Percentiles rank a stretch among this genome's conserved stretches.
Conservation (phyloP, 495 filamentous ascomycete species). For the Penicillium odoratum region DNA sequence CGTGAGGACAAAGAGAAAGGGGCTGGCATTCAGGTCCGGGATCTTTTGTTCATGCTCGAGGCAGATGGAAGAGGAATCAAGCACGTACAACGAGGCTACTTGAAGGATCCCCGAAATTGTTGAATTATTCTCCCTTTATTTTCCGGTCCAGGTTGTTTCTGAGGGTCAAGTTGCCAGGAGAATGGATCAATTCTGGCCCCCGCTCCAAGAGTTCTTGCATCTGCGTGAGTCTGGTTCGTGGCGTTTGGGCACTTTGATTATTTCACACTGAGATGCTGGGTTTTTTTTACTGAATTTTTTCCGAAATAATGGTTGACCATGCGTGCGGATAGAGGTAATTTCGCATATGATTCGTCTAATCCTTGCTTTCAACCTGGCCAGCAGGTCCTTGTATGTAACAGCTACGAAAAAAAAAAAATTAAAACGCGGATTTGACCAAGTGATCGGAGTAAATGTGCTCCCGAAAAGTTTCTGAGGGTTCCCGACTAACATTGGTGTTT, state of each 20-base stretch:
- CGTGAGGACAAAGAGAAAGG: constrained; percentile 51
- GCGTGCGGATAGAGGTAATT: constrained; percentile 3
- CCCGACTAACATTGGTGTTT: too few relatives aligned
- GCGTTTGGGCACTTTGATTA: constrained; percentile 15
- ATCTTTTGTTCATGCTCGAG: constrained; percentile 53
- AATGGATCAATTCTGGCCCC: background rate
- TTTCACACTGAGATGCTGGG: background rate
- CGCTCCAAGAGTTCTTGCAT: constrained; percentile 20
- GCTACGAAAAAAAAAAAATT: background rate
- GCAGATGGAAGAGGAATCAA: constrained; percentile 46
- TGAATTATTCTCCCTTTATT: constrained; percentile 2
- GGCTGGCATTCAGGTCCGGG: constrained; percentile 48
- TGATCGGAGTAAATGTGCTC: too few relatives aligned
- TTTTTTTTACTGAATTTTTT: background rate
- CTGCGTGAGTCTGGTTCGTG: constrained; percentile 22
- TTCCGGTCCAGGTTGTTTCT: constrained; percentile 16
- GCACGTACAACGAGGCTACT: constrained; percentile 48
- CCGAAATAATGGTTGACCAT: constrained; percentile 3
- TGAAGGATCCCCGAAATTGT: constrained; percentile 31
- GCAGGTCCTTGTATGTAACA: background rate
- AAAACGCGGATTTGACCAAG: background rate
- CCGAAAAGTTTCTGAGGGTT: too few relatives aligned
- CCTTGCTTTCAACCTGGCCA: background rate
- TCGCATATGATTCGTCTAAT: constrained; percentile 2
- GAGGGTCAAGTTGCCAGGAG: background rate